Evolutionary conservation across 2,329 filamentous ascomycete genomes (phyloP).

Genomic region (Colletotrichum neosansevieriae): DNA sequence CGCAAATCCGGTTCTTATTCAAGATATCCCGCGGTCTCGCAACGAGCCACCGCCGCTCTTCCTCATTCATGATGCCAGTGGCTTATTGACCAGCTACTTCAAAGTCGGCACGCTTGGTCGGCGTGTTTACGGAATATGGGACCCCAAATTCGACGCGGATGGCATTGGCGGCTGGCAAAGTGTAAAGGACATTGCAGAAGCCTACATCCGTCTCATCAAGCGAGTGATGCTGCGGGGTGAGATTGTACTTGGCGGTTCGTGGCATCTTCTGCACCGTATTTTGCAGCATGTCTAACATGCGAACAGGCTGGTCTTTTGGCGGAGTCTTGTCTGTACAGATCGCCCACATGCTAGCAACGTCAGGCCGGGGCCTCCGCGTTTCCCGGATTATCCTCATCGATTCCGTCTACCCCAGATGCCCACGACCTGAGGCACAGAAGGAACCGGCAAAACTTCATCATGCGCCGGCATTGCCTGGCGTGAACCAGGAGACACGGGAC

Average conservation of each 20-base stretch:
- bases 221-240: constrained; percentile 32
- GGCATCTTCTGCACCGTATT: accelerated
- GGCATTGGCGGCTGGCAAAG: constrained; percentile 36
- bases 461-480: constrained; percentile 11
- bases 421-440: constrained; percentile 27
- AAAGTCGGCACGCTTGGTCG: constrained; percentile 24
- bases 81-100: constrained; percentile 32
- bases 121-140: constrained; percentile 29
- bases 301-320: constrained; percentile 28
- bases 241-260: constrained; percentile 27
- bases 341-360: constrained; percentile 29
- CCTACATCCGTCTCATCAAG: constrained; percentile 33
- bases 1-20: constrained; percentile 28
- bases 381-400: constrained; percentile 34
- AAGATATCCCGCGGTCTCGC: constrained; percentile 25
- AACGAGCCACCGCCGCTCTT: constrained; percentile 23
- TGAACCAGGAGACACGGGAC: constrained; percentile 23
- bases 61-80: constrained; percentile 32
- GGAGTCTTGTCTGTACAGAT: constrained; percentile 26
- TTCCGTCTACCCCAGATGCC: constrained; percentile 31
- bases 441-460: constrained; percentile 32
- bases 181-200: constrained; percentile 23
- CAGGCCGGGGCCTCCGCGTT: constrained; percentile 25
- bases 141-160: constrained; percentile 32
- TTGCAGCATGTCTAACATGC: accelerated